Base-by-base conservation (phyloP, 2,329 filamentous ascomycete genomes). In the Monilinia fructicola region DNA sequence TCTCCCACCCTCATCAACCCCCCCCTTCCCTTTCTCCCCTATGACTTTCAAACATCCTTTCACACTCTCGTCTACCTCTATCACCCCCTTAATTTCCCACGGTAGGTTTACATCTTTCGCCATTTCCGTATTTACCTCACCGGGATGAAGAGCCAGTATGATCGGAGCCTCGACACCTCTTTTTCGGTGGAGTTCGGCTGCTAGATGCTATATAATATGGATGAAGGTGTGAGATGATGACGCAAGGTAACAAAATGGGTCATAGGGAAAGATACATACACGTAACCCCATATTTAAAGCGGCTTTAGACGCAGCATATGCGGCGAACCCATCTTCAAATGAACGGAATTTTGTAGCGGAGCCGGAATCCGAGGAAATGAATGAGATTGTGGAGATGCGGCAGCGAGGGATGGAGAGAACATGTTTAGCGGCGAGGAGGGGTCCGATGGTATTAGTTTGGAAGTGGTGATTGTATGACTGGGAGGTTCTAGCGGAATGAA, bases 361-460 rank as follows among this genome's bases (percentile, higher is more conserved):
- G 18, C 83, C 84, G 0, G 82, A 84, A 72, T 86, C 84, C 23
- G 81, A 83, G 14, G 84, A 85, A 74, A 86, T 85, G 78, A 87
- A 84, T 40, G 81, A 78, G 12, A 86, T 79, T 23, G 79, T 82
- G 1, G 66, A 63, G 66, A 75, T 72, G 11, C 64, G 26, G 56
- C 71, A 68, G 23, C 26, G 21, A 21, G 67, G 63, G 18, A 65
- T 66, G 3, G 69, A 69, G 58, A 86, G 78, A 4, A 86, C 76
- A 64, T 80, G 80, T 67, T 85, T 82, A 2, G 84, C 84, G 48
- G 80, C 79, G 67, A 86, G 81, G 67, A 86, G 83, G n/a, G 84
- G 84, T 0, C 84, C 84, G 65, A 87, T 83, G 21, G 83, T 84
- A 73, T 86, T 86, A 52, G 83, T 85, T 64, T 84, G 79, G 5